phyloP scores from a whole-genome alignment of 2,329 filamentous ascomycete species.

The Paraphoma chrysanthemicola region DNA sequence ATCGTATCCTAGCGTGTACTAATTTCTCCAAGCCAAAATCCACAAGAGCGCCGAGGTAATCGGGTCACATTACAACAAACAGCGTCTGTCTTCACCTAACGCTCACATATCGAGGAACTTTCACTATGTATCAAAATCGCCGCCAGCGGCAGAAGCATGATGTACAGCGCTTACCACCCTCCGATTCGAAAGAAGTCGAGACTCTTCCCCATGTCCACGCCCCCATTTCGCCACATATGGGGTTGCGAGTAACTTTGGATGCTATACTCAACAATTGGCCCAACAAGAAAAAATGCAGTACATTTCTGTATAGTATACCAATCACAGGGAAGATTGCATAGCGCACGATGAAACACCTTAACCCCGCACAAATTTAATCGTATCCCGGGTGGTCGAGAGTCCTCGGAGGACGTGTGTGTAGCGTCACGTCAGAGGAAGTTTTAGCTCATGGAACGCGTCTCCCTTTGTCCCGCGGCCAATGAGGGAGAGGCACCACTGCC shows the following conservation, averaged over 20 bases:
- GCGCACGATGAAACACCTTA: background rate
- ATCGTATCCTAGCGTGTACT: too few species aligned
- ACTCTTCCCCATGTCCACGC: background rate
- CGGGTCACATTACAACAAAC: too few species aligned
- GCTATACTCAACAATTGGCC: background rate
- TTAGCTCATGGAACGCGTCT: background rate
- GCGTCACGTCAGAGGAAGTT: background rate
- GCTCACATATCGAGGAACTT: too few species aligned
- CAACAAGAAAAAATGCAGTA: background rate
- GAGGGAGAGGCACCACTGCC: background rate
- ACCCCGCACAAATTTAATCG: background rate
- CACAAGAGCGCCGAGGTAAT: too few species aligned
- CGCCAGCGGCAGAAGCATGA: too few species aligned
- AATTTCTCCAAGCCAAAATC: too few species aligned
- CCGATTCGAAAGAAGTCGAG: background rate
- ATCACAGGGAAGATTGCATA: background rate
- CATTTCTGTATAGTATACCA: background rate
- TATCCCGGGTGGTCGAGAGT: background rate
- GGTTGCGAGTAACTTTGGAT: background rate
- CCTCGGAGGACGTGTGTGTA: background rate
- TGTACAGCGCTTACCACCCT: too few species aligned
- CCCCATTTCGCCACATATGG: background rate
- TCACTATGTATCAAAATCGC: too few species aligned
- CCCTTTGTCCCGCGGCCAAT: background rate
- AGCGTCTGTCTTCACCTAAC: too few species aligned